Conservation (phyloP, 306 rosid genomes). For the Rubus idaeus region DNA sequence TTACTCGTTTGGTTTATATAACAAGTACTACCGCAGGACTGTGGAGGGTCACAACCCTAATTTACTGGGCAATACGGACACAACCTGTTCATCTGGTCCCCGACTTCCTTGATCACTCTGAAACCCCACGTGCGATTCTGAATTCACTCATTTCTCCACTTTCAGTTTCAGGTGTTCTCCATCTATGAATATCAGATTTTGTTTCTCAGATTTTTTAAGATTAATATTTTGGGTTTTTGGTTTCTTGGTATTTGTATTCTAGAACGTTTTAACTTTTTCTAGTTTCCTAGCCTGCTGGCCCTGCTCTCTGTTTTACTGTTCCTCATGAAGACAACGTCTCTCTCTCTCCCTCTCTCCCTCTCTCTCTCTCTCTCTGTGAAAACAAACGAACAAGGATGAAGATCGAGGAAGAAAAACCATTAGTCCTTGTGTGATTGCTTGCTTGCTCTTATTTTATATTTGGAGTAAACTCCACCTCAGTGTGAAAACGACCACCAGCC, state of each 20-base stretch:
- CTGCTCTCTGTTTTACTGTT: slow-evolving; percentile 26
- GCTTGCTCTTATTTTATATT: slow-evolving; percentile 44
- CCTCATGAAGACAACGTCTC: slow-evolving; percentile 42
- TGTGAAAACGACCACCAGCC: slow-evolving; percentile 87
- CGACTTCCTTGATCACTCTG: neutral
- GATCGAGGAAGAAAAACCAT: slow-evolving; percentile 4
- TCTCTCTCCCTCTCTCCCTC: slow-evolving; percentile 52
- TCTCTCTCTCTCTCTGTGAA: slow-evolving; percentile 50
- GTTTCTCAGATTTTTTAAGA: slow-evolving; percentile 20
- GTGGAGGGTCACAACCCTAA: neutral
- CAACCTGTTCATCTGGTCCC: slow-evolving; percentile 2
- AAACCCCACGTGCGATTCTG: slow-evolving; percentile 52
- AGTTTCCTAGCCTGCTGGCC: neutral
- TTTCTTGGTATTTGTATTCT: slow-evolving; percentile 27
- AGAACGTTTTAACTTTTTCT: slow-evolving; percentile 14
- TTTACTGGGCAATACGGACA: neutral
- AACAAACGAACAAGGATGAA: slow-evolving; percentile 33
- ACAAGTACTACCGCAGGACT: neutral
- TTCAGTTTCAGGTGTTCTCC: slow-evolving; percentile 48
- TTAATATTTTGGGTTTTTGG: slow-evolving; percentile 15
- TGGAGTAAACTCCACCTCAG: slow-evolving; percentile 66
- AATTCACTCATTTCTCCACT: slow-evolving; percentile 24
- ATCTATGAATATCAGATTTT: slow-evolving; percentile 22
- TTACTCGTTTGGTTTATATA: slow-evolving; percentile 4
- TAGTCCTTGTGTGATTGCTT: slow-evolving; percentile 49